Evolutionary conservation across 148 eudicot species (phyloP).

Genomic region (Persicaria maculosa): DNA sequence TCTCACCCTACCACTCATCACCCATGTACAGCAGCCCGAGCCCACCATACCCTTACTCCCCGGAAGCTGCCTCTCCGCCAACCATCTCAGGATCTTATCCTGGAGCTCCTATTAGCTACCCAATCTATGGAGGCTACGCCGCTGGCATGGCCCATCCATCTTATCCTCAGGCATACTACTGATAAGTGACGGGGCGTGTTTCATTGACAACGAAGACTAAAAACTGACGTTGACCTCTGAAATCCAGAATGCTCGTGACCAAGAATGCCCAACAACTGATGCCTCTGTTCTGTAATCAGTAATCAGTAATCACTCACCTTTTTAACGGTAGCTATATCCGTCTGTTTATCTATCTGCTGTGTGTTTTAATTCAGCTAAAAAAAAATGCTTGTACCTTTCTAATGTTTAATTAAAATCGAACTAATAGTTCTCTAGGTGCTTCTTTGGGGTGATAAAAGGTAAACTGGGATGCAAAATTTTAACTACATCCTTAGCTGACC

Average conservation of each 20-base stretch:
- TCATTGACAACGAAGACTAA: conserved; percentile 18
- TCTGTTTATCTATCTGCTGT: conserved; percentile 10
- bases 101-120: conserved; percentile 53
- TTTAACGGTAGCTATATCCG: conserved; percentile 12
- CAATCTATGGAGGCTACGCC: conserved; percentile 7
- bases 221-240: conserved; percentile 11
- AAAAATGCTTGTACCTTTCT: conserved; percentile 1
- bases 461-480: background rate
- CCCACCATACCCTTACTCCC: conserved; percentile 76
- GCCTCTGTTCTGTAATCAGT: conserved; percentile 15
- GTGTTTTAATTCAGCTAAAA: conserved; percentile 13
- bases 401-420: conserved; percentile 3
- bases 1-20: conserved; percentile 52
- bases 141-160: background rate
- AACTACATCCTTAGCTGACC: conserved; percentile 1
- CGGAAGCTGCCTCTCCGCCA: conserved; percentile 55
- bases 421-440: conserved; percentile 5
- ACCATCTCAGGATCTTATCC: conserved; percentile 28
- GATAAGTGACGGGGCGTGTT: conserved; percentile 29
- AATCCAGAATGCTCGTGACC: conserved; percentile 2
- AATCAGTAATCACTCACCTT: conserved; percentile 11
- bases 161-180: conserved; percentile 13
- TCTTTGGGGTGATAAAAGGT: background rate
- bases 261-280: conserved; percentile 4
- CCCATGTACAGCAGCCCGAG: conserved; percentile 59